Evolutionary conservation across 2,329 filamentous ascomycete genomes (phyloP).

Genomic region (Fusarium equiseti): DNA sequence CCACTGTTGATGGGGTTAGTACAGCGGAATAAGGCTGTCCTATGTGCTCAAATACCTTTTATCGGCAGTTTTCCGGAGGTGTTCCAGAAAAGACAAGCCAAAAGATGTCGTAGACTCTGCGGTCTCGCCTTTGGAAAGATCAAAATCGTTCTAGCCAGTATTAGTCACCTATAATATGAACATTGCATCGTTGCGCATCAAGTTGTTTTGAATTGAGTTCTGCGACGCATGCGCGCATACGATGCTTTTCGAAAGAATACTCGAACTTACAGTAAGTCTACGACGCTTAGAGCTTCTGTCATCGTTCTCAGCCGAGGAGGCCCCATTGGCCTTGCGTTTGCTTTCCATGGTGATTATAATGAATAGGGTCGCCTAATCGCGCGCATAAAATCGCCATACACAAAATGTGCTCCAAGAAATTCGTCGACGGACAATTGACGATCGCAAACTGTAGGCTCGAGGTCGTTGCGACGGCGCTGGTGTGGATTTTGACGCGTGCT

Average conservation of each 20-base stretch:
- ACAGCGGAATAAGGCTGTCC: constrained; percentile 9
- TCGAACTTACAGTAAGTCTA: constrained; percentile 63
- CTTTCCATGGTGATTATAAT: constrained; percentile 61
- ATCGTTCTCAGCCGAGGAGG: constrained; percentile 59
- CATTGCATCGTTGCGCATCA: not conserved
- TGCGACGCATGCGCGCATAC: constrained; percentile 1
- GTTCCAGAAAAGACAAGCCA: constrained; percentile 79
- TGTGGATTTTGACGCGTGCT: constrained; percentile 49
- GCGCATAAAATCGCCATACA: constrained; percentile 46
- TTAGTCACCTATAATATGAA: constrained; percentile 23
- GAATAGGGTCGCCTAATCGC: constrained; percentile 41
- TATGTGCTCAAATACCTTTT: constrained; percentile 72
- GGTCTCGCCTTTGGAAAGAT: constrained; percentile 69
- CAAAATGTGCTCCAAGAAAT: constrained; percentile 6
- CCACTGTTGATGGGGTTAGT: constrained; percentile 63
- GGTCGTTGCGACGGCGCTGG: constrained; percentile 38
- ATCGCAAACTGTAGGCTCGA: constrained; percentile 35
- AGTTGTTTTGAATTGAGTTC: not conserved
- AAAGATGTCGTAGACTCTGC: constrained; percentile 76
- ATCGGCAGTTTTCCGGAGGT: constrained; percentile 80
- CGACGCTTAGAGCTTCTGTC: constrained; percentile 69
- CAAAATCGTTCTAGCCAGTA: constrained; percentile 55
- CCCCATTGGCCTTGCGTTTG: constrained; percentile 68
- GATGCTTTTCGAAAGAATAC: constrained; percentile 10
- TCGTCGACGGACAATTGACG: constrained; percentile 48